phyloP scores from a whole-genome alignment of 2,329 filamentous ascomycete genomes.

The Aschersonia sp. region DNA sequence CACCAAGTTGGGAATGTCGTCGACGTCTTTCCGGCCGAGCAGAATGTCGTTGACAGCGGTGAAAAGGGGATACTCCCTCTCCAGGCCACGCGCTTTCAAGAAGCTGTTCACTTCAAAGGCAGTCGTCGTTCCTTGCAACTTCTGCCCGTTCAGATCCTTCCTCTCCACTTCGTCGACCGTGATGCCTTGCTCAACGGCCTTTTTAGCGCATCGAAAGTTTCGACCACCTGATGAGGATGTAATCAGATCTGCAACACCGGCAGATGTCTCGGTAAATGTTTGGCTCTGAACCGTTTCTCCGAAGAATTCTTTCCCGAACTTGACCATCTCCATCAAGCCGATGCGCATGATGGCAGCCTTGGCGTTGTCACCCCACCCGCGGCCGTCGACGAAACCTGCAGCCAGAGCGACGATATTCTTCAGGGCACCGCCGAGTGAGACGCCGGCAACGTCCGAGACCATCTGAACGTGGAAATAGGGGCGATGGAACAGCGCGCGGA shows the following conservation, averaged over 20 bases:
- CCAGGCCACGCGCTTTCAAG: slow-evolving; percentile 61
- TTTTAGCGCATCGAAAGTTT: slow-evolving; percentile 88
- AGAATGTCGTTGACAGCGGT: slow-evolving; percentile 76
- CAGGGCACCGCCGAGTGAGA: slow-evolving; percentile 83
- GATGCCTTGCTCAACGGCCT: slow-evolving; percentile 66
- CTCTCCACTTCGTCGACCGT: slow-evolving; percentile 78
- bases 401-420: slow-evolving; percentile 96
- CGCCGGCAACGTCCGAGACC: slow-evolving; percentile 88
- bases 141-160: slow-evolving; percentile 87
- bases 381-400: slow-evolving; percentile 86
- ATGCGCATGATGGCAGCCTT: slow-evolving; percentile 98
- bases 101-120: slow-evolving; percentile 86
- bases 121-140: slow-evolving; percentile 86
- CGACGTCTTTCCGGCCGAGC: slow-evolving; percentile 58
- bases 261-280: slow-evolving; percentile 95
- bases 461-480: slow-evolving; percentile 96
- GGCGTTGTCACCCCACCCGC: slow-evolving; percentile 96
- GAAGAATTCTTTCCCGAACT: slow-evolving; percentile 91
- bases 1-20: slow-evolving; percentile 66
- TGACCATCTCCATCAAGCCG: slow-evolving; percentile 89
- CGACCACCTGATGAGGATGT: slow-evolving; percentile 84
- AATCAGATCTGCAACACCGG: slow-evolving; percentile 88
- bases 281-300: slow-evolving; percentile 61
- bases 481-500: slow-evolving; percentile 81
- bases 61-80: slow-evolving; percentile 81